Percentiles rank a stretch among this genome's conserved stretches.
phyloP scores from a whole-genome alignment of 164 flowering plant genomes.

The Magnolia sinica region DNA sequence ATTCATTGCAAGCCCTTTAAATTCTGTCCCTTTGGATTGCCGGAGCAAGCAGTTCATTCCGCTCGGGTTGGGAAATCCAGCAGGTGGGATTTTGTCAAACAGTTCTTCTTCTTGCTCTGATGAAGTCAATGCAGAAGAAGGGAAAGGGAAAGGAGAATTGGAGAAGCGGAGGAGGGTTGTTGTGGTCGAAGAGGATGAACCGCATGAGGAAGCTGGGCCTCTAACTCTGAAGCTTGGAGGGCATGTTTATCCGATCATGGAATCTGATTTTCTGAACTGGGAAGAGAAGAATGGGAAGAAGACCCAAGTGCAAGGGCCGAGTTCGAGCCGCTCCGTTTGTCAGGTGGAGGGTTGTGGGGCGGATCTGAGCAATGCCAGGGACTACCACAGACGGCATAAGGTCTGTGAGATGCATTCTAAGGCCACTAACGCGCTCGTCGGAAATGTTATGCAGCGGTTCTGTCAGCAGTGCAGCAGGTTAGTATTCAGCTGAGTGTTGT shows the following conservation, averaged over 20 bases:
- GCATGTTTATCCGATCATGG: conserved; percentile 34
- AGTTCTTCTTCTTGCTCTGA: conserved; percentile 34
- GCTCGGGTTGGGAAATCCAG: conserved; percentile 23
- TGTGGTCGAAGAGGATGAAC: conserved; percentile 37
- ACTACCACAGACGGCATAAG: conserved; percentile 89
- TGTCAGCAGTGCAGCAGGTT: conserved; percentile 99
- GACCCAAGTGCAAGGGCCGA: conserved; percentile 38
- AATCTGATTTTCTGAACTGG: conserved; percentile 33
- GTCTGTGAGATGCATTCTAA: conserved; percentile 92
- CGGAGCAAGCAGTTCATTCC: conserved; percentile 50
- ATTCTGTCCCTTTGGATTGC: conserved; percentile 32
- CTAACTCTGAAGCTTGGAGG: conserved; percentile 77
- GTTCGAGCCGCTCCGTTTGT: conserved; percentile 60
- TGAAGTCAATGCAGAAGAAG: conserved; percentile 21
- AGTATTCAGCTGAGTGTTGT: conserved; percentile 6
- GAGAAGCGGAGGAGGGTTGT: conserved; percentile 64
- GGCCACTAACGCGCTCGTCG: conserved; percentile 69
- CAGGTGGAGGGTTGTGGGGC: conserved; percentile 82
- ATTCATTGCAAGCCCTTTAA: conserved; percentile 54
- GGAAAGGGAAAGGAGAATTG: conserved; percentile 35
- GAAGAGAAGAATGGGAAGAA: conserved; percentile 63
- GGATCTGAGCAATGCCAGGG: conserved; percentile 76
- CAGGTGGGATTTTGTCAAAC: conserved; percentile 18
- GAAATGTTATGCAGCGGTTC: conserved; percentile 81
- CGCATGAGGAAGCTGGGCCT: conserved; percentile 41